phyloP scores from a whole-genome alignment of 148 eudicot species.

The Rhododendron griersonianum region DNA sequence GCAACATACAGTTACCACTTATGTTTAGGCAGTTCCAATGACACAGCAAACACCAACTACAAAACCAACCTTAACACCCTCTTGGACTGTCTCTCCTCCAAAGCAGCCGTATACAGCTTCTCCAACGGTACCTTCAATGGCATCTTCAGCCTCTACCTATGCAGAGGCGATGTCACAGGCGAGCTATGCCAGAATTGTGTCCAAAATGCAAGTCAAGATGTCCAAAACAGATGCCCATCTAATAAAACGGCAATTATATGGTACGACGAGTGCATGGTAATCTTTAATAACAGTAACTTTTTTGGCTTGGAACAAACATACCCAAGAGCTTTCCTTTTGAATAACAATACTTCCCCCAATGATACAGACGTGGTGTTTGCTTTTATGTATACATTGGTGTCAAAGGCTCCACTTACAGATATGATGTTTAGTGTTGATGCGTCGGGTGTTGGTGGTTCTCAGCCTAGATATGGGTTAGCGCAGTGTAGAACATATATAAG shows the following conservation, averaged over 20 bases:
- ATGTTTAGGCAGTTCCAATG: conserved; percentile 3
- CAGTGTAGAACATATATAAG: not conserved
- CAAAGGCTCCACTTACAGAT: not conserved
- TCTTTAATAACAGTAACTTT: not conserved
- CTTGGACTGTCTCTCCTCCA: not conserved
- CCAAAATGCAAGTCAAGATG: not conserved
- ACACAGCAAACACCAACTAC: not conserved
- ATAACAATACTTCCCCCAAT: not conserved
- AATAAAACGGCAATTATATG: not conserved
- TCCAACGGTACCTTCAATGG: not conserved
- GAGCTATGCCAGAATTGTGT: not conserved
- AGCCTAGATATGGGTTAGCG: not conserved
- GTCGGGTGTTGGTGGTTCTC: not conserved
- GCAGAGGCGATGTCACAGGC: not conserved
- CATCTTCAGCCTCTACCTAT: conserved; percentile 3
- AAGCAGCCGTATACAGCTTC: not conserved
- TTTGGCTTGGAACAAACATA: not conserved
- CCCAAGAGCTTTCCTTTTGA: not conserved
- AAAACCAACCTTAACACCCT: not conserved
- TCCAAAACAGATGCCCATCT: not conserved
- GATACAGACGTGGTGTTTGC: not conserved
- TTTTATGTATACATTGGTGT: not conserved
- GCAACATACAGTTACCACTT: not conserved
- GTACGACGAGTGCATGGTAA: not conserved
- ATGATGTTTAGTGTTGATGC: not conserved